phyloP scores from a whole-genome alignment of 371 early-diverging fungal genomes.

The Lichtheimia ornata region DNA sequence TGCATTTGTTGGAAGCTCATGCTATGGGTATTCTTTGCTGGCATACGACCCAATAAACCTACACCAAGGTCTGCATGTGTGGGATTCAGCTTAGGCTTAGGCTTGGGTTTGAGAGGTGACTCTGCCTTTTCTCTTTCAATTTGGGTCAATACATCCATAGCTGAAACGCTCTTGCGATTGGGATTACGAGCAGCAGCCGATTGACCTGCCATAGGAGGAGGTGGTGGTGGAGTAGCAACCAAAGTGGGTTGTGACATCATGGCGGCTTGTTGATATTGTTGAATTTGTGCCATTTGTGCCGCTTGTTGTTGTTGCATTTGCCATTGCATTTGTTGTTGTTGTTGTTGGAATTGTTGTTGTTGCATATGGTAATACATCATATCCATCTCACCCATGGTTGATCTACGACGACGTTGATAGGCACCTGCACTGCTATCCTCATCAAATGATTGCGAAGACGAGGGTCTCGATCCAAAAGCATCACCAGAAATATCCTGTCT shows the following conservation, averaged over 20 bases:
- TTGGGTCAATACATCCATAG: conserved; percentile 48
- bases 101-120: conserved; percentile 18
- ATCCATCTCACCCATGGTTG: conserved; percentile 39
- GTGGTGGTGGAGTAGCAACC: conserved; percentile 4
- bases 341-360: conserved; percentile 14
- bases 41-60: conserved; percentile 35
- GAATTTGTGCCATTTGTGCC: conserved; percentile 29
- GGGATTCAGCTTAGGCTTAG: conserved; percentile 13
- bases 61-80: conserved; percentile 32
- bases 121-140: conserved; percentile 45
- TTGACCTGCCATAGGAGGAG: not conserved
- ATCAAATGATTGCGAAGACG: not conserved
- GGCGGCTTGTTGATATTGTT: conserved; percentile 33
- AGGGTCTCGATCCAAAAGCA: conserved; percentile 1
- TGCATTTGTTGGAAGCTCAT: conserved; percentile 43
- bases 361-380: conserved; percentile 25
- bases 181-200: conserved; percentile 12
- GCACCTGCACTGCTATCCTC: not conserved
- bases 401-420: conserved; percentile 21
- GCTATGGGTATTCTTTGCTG: conserved; percentile 31
- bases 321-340: conserved; percentile 28
- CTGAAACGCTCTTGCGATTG: conserved; percentile 45
- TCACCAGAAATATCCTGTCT: conserved; percentile 22
- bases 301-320: conserved; percentile 29
- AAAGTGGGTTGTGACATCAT: conserved; percentile 9